Evolutionary conservation across 2,329 filamentous ascomycete species (phyloP), one percentile per base, ranked within the genome.

Genomic region (Curvularia sp.): DNA sequence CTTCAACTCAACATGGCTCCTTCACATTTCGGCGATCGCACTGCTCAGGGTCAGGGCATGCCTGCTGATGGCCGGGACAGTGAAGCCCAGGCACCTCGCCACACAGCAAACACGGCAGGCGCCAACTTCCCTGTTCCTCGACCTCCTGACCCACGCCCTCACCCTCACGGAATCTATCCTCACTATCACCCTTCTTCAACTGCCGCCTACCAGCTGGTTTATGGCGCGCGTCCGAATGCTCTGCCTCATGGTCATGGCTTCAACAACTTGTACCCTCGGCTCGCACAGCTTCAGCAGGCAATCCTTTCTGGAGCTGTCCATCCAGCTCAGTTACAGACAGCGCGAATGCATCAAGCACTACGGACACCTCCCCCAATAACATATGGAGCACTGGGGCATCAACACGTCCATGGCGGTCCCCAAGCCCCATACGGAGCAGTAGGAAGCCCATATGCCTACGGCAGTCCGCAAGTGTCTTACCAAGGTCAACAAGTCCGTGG

Each of bases 1-100:
- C 24, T 26, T 26, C 24, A 26, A 26, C 24, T 6, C 24, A 26
- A 26, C 24, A 63, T 58, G 58, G 55, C 55, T 24, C 49, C 51
- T 51, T 49, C 52, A 22, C 52, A 41, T 13, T 18, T 20, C 24
- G 22, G 28, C 41, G 42, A 31, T 42, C 61, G 55, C 54, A 26
- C 43, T 41, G 26, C 33, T 13, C 48, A 26, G 49, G 24, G 38
- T 47, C 24, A 22, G 31, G 13, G 6, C 10, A 52, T 53, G 46
- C 31, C 10, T 47, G 47, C n/a, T 52, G 56, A 53, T 56, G 57
- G 57, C 24, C 24, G 2, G 24, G 24, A 6, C 24, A 26, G 24
- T 26, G 24, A 26, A 26, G 24, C 24, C 24, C 24, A 26, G 24
- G 24, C 24, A 26, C 24, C 42, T 20, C 26, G 31, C 10, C 28